Base-by-base conservation (phyloP, 768 basidiomycete genomes). In the Exsudoporus frostii region DNA sequence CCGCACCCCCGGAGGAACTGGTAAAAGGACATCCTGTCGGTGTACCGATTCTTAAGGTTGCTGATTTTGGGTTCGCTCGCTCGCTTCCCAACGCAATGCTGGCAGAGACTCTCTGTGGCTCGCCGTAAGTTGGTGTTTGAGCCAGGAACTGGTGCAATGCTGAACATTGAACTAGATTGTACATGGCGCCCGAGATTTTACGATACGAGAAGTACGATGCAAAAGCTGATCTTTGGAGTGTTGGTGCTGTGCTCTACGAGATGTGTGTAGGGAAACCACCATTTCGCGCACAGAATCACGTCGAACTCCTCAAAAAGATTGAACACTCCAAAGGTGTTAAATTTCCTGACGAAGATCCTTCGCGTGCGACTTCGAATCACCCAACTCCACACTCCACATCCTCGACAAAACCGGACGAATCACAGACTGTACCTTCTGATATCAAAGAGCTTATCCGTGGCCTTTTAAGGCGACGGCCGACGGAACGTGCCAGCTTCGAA, bases 111-210 rank as follows among this genome's bases (percentile, higher is more conserved):
- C 76, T 99, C 2, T 99, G 97, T 68, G 96, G 97, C 4, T 97
- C 94, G 13, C 97, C 96, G 86, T 95, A 66, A 72, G 92, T 81
- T 20, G 30, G 8, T 45, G 41, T 45, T 25, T 47, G 37, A 22
- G 1, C 42, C 24, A 20, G 29, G 10, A 27, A 17, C 3, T 40
- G 41, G 45, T 45, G 19, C 11, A 33, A 46, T 42, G 29, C 46
- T 58, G 40, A 57, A 2, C 22, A 36, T 20, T 22, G 19, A 7
- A 29, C 7, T 51, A 94, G 92, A 44, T 73, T 99, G 29, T 99
- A 99, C 73, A 99, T 98, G 97, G 97, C 97, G 0, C 97, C 97
- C 0, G 97, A 99, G 72, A 98, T 99, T 62, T 75, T 99, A 11
- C 84, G 91, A 15, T 97, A 97, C 68, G 88, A 98, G 73, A 95